These are phyloP conservation scores for Apiotrichum laibachii DNA, from an alignment of 1,284 basidiomycete species.

Conservation along the genomic window DNA sequence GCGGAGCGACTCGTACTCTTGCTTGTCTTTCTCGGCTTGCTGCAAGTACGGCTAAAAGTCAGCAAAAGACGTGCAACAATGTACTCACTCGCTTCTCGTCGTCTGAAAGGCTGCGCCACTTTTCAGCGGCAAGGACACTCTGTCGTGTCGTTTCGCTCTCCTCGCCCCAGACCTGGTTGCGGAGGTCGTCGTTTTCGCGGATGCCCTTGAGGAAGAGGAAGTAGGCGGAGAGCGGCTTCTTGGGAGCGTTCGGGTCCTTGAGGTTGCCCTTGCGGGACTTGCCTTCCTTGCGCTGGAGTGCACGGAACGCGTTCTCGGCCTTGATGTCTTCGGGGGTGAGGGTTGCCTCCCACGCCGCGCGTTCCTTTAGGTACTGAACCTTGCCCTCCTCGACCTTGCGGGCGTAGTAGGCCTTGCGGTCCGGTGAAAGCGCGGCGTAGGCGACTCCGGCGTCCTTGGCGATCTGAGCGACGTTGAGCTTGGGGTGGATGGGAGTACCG, in stretches of 20 bases:
- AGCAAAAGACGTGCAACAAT: neutral
- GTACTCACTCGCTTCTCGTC: conserved; percentile 77
- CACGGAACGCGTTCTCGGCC: conserved; percentile 84
- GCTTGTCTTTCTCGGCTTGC: conserved; percentile 87
- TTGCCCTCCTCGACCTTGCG: conserved; percentile 77
- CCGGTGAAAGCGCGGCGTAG: conserved; percentile 73
- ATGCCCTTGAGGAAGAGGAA: conserved; percentile 92
- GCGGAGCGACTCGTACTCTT: conserved; percentile 78
- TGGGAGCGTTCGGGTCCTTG: conserved; percentile 94
- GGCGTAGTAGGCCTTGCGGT: conserved; percentile 83
- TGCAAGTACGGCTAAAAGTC: conserved; percentile 72
- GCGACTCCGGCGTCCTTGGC: conserved; percentile 91
- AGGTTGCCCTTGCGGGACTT: conserved; percentile 91
- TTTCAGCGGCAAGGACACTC: conserved; percentile 85
- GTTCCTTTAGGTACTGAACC: conserved; percentile 73
- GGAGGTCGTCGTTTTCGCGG: conserved; percentile 65
- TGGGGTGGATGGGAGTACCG: conserved; percentile 55
- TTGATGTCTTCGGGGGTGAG: conserved; percentile 93
- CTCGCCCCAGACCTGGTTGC: conserved; percentile 79
- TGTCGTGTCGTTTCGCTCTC: conserved; percentile 93
- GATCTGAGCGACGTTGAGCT: conserved; percentile 91
- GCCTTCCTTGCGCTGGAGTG: conserved; percentile 88
- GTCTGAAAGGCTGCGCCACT: conserved; percentile 87
- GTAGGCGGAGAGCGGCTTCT: conserved; percentile 91
- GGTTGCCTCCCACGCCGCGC: conserved; percentile 78